Evolutionary conservation across 1,284 basidiomycete genomes (phyloP).

Genomic region (Ustilago esculenta): DNA sequence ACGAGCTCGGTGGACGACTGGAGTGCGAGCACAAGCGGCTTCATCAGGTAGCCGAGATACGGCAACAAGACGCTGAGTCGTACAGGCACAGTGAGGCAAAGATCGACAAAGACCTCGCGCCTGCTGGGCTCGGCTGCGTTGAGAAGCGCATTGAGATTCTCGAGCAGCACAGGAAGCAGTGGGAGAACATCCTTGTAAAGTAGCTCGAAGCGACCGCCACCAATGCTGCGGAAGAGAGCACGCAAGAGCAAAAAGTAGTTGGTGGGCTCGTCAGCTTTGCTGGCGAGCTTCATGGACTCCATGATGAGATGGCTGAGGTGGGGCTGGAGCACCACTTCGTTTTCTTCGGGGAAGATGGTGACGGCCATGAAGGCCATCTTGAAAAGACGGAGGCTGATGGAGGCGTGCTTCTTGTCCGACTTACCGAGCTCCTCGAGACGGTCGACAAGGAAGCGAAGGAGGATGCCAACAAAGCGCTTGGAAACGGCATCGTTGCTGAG

Average conservation of each 20-base stretch:
- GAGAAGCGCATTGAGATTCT: slow-evolving; percentile 79
- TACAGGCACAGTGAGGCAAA: slow-evolving; percentile 95
- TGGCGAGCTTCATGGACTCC: slow-evolving; percentile 94
- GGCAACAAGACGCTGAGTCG: slow-evolving; percentile 95
- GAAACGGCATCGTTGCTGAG: slow-evolving; percentile 85
- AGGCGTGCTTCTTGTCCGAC: slow-evolving; percentile 78
- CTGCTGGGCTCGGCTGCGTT: slow-evolving; percentile 61
- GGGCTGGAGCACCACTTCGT: slow-evolving; percentile 90
- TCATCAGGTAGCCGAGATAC: slow-evolving; percentile 95
- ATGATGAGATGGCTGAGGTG: slow-evolving; percentile 94
- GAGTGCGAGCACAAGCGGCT: slow-evolving; percentile 90
- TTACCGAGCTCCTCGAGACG: slow-evolving; percentile 85
- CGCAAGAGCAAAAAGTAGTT: slow-evolving; percentile 96
- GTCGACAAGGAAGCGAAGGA: slow-evolving; percentile 85
- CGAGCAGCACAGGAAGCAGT: slow-evolving; percentile 94
- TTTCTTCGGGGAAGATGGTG: slow-evolving; percentile 78
- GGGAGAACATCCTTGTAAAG: slow-evolving; percentile 97
- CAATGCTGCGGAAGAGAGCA: slow-evolving; percentile 94
- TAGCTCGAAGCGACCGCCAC: slow-evolving; percentile 94
- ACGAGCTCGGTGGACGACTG: slow-evolving; percentile 84
- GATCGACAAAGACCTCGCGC: slow-evolving; percentile 79
- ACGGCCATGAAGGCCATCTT: slow-evolving; percentile 97
- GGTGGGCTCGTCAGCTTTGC: slow-evolving; percentile 87
- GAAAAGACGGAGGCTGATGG: slow-evolving; percentile 85
- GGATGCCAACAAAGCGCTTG: slow-evolving; percentile 89